A percentile compares a stretch with the other conserved stretches of the same genome.
Evolutionary conservation across 176 grass and related monocot species (phyloP).

Genomic region (Musa schizocarpa): DNA sequence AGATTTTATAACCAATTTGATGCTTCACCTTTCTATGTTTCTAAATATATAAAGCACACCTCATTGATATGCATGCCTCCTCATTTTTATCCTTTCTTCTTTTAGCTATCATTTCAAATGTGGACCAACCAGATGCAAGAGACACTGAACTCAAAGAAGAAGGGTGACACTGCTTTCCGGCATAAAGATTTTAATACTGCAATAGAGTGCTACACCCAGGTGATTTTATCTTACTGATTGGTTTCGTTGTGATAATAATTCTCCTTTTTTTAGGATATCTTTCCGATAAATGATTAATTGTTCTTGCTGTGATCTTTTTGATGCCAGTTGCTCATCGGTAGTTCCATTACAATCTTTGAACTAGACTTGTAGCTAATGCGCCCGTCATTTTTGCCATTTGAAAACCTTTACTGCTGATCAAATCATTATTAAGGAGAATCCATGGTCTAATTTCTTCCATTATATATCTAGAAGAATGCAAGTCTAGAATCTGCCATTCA

Average conservation of each 20-base stretch:
- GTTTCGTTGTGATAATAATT: neutral
- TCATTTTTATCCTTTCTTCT: constrained; percentile 23
- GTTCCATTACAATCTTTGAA: neutral
- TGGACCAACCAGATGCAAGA: constrained; percentile 99
- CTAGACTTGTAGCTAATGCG: neutral
- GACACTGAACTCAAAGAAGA: constrained; percentile 94
- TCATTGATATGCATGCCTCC: neutral
- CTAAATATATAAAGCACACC: neutral
- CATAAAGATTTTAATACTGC: constrained; percentile 88
- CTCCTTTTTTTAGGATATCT: too few species aligned
- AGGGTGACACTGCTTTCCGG: constrained; percentile 88
- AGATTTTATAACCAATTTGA: neutral
- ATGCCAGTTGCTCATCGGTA: neutral
- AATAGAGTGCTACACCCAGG: constrained; percentile 93
- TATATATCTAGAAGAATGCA: too few species aligned
- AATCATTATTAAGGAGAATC: too few species aligned
- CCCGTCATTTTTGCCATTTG: too few species aligned
- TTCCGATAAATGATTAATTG: too few species aligned
- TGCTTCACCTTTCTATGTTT: neutral
- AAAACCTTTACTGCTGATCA: too few species aligned
- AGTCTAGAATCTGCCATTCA: too few species aligned
- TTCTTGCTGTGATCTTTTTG: too few species aligned
- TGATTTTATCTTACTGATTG: constrained; percentile 20
- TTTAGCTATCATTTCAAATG: constrained; percentile 97
- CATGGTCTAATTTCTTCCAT: too few species aligned